Evolutionary conservation across 192 early-diverging fungal species (phyloP).

Genomic region (Pecoramyces ruminantium): DNA sequence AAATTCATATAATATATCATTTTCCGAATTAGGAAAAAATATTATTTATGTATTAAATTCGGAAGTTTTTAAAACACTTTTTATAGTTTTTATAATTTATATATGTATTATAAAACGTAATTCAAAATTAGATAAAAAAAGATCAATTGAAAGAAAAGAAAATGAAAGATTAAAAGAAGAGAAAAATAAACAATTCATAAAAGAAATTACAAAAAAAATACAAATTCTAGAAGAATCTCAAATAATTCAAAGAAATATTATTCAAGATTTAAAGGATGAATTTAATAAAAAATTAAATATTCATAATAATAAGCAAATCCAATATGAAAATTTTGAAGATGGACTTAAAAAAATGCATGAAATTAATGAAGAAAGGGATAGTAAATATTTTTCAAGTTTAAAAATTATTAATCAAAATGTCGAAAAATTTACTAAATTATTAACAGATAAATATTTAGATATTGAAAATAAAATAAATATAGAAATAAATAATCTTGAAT

Average conservation of each 20-base stretch:
- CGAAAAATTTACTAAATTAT: not conserved
- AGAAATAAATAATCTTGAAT: no score
- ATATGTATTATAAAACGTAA: not conserved
- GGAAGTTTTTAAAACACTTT: no score
- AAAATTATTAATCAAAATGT: not conserved
- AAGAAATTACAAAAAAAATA: not conserved
- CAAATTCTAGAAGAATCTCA: not conserved
- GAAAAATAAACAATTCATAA: not conserved
- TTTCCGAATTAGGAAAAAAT: no score
- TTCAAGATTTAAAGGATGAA: not conserved
- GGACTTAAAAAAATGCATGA: not conserved
- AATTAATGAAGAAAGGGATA: not conserved
- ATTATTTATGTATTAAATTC: no score
- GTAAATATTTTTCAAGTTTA: not conserved
- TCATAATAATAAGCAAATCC: not conserved
- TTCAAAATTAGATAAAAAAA: not conserved
- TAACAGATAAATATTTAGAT: not conserved
- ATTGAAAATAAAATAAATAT: not conserved
- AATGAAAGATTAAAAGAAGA: not conserved
- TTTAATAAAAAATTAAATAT: not conserved
- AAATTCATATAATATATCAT: no score
- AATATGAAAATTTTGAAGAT: not conserved
- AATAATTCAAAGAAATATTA: not conserved
- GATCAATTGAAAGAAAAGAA: not conserved
- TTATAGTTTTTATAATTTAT: no score